phyloP scores from a whole-genome alignment of 2,329 filamentous ascomycete species.

The Cladobotryum protrusum region DNA sequence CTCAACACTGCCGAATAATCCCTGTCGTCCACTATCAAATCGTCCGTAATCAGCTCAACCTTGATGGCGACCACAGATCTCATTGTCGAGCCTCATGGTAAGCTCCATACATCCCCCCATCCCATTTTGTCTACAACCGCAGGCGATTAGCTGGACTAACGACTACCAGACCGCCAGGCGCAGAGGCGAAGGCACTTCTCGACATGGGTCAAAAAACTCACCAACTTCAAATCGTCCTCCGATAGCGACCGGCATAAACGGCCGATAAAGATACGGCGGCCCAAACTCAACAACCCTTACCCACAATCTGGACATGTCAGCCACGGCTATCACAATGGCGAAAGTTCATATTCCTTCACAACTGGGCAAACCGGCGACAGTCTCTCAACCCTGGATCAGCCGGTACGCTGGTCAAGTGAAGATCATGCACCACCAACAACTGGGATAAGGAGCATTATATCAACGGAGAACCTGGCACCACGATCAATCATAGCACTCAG shows the following conservation, averaged over 20 bases:
- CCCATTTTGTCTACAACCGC: not conserved
- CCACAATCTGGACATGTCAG: conserved; percentile 64
- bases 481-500: conserved; percentile 71
- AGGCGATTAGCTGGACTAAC: conserved; percentile 23
- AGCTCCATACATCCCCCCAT: not conserved
- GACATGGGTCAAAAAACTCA: conserved; percentile 89
- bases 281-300: conserved; percentile 84
- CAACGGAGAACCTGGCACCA: conserved; percentile 73
- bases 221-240: conserved; percentile 74
- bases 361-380: conserved; percentile 50
- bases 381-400: conserved; percentile 51
- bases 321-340: conserved; percentile 23
- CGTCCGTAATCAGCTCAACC: no score
- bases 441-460: conserved; percentile 66
- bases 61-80: conserved; percentile 34
- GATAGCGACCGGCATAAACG: conserved; percentile 44
- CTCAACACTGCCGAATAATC: no score
- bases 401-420: conserved; percentile 55
- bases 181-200: conserved; percentile 80
- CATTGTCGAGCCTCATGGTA: conserved; percentile 39
- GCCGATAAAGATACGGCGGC: conserved; percentile 47
- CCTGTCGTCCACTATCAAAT: no score
- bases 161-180: conserved; percentile 54
- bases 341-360: conserved; percentile 49
- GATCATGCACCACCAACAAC: conserved; percentile 51